Evolutionary conservation across 345 rosid species (phyloP), one percentile per base, ranked within the genome.

Genomic region (Euphorbia pulcherrima): DNA sequence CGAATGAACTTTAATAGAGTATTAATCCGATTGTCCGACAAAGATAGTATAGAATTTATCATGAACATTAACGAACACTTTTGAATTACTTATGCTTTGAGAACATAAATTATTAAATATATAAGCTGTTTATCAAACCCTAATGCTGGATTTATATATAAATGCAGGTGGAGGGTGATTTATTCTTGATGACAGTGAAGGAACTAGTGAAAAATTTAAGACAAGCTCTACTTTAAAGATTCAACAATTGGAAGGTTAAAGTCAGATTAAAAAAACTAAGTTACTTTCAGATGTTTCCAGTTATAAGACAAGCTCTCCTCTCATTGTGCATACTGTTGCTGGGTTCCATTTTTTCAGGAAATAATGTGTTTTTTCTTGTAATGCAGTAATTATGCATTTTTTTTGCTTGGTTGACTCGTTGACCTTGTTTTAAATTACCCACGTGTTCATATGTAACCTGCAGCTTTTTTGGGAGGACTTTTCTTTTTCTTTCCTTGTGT

Each of bases 131-230:
- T 4, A 51, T n/a, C 23, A 8, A 44, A 44, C 1, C 27, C 10
- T 52, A 8, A 20, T 17, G 21, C 27, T 4, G 8, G 4, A 11
- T 11, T 6, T 20, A 6, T 29, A 7, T 20, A 6, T 29, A 35
- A 44, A 55, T 83, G 83, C 88, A 92, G 98, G 84, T 85, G 87
- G 90, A 83, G 29, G 69, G 3, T 59, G 77, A 60, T n/a, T n/a
- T n/a, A 27, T 65, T 70, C 48, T 48, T 37, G 50, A 53, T 64
- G 65, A 57, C 75, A 21, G 55, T 62, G 17, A 74, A 72, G 65
- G 82, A 75, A 58, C 35, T 81, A 8, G 73, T 75, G 64, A 71
- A 48, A 30, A 81, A 71, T n/a, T 64, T 80, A 9, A 74, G 75
- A 62, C 60, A 24, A 17, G 73, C 67, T 68, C 67, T 78, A 30